Percentiles rank a stretch among this genome's conserved stretches.
These are phyloP conservation scores for Lachnellula cervina DNA, from an alignment of 2,329 filamentous ascomycete genomes.

Conservation along the genomic window DNA sequence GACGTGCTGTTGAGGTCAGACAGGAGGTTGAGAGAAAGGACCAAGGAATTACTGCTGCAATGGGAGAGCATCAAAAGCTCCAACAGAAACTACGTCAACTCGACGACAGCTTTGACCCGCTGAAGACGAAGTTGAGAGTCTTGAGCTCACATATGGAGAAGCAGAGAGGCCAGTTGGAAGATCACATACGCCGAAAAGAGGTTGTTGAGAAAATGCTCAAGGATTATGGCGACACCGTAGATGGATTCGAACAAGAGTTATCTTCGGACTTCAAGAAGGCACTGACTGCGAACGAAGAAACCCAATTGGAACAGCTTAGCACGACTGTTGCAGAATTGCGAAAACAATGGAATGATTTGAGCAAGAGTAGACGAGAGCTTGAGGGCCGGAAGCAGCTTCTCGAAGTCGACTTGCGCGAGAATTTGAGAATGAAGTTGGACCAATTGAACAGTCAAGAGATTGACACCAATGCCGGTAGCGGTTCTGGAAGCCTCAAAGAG, in stretches of 20 bases:
- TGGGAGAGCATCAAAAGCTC: slow-evolving; percentile 76
- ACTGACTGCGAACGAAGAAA: slow-evolving; percentile 76
- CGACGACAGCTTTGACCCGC: slow-evolving; percentile 75
- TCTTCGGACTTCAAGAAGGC: slow-evolving; percentile 88
- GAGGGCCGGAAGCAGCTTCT: slow-evolving; percentile 78
- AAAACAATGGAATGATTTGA: slow-evolving; percentile 70
- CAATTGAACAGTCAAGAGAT: slow-evolving; percentile 74
- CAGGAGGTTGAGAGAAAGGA: slow-evolving; percentile 71
- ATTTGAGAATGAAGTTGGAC: slow-evolving; percentile 80
- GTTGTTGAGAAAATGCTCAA: slow-evolving; percentile 72
- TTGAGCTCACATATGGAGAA: slow-evolving; percentile 72
- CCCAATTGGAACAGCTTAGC: slow-evolving; percentile 68
- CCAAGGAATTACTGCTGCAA: slow-evolving; percentile 83
- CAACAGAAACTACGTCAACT: slow-evolving; percentile 73
- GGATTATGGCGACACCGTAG: slow-evolving; percentile 68
- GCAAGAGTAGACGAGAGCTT: slow-evolving; percentile 67
- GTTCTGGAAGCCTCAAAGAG: slow-evolving; percentile 66
- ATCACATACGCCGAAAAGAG: slow-evolving; percentile 58
- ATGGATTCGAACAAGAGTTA: slow-evolving; percentile 74
- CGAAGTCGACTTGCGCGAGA: slow-evolving; percentile 84
- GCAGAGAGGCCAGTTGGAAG: slow-evolving; percentile 67
- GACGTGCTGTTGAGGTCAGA: slow-evolving; percentile 61
- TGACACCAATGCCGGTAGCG: slow-evolving; percentile 59
- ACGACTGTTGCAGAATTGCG: slow-evolving; percentile 67
- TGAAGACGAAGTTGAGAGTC: slow-evolving; percentile 69